These are phyloP conservation scores for Ustilago vetiveriae DNA, from an alignment of 1,284 basidiomycete genomes.

Conservation along the genomic window DNA sequence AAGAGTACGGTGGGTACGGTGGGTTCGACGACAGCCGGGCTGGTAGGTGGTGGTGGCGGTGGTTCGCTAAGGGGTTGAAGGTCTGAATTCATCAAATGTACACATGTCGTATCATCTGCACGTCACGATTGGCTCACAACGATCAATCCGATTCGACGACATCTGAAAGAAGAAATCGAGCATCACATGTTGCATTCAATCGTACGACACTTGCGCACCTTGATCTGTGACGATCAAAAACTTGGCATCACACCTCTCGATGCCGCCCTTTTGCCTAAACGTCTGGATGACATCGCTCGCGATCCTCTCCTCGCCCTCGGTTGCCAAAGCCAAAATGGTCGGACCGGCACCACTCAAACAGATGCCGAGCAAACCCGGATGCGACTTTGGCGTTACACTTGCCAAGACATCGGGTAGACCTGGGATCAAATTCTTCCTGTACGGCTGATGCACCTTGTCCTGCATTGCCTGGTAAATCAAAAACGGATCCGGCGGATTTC, in stretches of 20 bases:
- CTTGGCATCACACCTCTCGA: conserved; percentile 54
- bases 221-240: conserved; percentile 61
- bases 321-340: conserved; percentile 96
- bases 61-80: too few species aligned
- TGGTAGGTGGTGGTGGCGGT: too few species aligned
- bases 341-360: conserved; percentile 98
- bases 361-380: conserved; percentile 93
- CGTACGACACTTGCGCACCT: conserved; percentile 38
- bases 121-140: too few species aligned
- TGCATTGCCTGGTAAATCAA: conserved; percentile 99
- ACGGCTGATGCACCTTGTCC: conserved; percentile 96
- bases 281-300: conserved; percentile 57
- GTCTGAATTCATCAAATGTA: too few species aligned
- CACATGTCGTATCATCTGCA: too few species aligned
- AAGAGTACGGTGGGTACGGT: background rate
- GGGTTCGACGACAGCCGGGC: too few species aligned
- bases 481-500: conserved; percentile 87
- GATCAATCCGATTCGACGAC: too few species aligned
- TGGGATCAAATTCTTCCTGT: conserved; percentile 89
- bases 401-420: conserved; percentile 76
- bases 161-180: too few species aligned
- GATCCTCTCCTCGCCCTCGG: conserved; percentile 68
- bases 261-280: conserved; percentile 55
- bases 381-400: conserved; percentile 83
- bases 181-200: too few species aligned